Conservation (phyloP, 768 basidiomycete species). For the Russula griseocarnosa region DNA sequence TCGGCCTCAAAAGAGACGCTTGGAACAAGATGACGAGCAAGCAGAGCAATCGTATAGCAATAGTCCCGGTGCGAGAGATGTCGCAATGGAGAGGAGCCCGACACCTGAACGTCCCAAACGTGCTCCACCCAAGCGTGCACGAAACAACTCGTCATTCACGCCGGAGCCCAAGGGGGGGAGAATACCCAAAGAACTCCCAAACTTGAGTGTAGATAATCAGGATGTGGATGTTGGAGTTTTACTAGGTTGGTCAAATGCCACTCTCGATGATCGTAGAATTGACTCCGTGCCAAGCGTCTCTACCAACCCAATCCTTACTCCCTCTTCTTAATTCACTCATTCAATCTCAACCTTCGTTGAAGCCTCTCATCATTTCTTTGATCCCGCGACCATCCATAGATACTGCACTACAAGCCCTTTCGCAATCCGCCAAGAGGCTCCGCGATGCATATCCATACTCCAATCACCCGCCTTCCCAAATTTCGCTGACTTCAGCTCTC, state of each 20-base stretch:
- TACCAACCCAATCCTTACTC: slow-evolving; percentile 72
- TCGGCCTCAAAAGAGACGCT: slow-evolving; percentile 57
- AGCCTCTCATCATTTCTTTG: slow-evolving; percentile 64
- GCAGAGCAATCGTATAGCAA: slow-evolving; percentile 36
- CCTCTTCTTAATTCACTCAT: slow-evolving; percentile 70
- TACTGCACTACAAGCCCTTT: slow-evolving; percentile 63
- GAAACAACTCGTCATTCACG: slow-evolving; percentile 39
- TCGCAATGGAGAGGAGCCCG: slow-evolving; percentile 81
- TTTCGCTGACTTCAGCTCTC: slow-evolving; percentile 35
- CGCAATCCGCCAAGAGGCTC: slow-evolving; percentile 65
- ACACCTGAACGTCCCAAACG: slow-evolving; percentile 77
- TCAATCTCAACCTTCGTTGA: slow-evolving; percentile 63
- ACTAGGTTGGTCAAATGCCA: slow-evolving; percentile 51
- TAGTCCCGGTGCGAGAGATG: slow-evolving; percentile 44
- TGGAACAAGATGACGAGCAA: slow-evolving; percentile 65
- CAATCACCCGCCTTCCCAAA: slow-evolving; percentile 39
- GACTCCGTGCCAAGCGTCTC: slow-evolving; percentile 50
- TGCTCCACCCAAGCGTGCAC: slow-evolving; percentile 62
- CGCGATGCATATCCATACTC: slow-evolving; percentile 85
- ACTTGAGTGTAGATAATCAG: slow-evolving; percentile 45
- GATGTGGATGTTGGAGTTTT: slow-evolving; percentile 78
- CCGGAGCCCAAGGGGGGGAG: slow-evolving; percentile 38
- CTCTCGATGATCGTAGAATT: slow-evolving; percentile 17
- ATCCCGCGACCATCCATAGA: slow-evolving; percentile 84
- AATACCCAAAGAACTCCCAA: slow-evolving; percentile 46